Evolutionary conservation across 768 basidiomycete species (phyloP).

Genomic region (Psilocybe cubensis): DNA sequence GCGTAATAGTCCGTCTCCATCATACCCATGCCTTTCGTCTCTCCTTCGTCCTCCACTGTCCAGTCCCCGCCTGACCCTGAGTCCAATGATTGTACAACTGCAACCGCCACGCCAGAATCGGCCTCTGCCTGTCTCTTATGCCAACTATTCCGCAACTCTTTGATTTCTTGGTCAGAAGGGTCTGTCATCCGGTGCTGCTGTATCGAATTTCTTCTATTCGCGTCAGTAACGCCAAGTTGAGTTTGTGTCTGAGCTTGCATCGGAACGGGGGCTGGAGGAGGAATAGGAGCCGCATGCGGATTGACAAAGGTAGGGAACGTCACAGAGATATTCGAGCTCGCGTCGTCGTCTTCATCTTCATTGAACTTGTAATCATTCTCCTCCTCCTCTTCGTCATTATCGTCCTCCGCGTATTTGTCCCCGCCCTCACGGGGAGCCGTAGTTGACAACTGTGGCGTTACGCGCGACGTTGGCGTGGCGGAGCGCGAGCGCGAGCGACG

Average conservation of each 20-base stretch:
- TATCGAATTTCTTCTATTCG: too few relatives aligned
- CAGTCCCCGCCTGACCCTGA: conserved; percentile 11
- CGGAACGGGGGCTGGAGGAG: too few relatives aligned
- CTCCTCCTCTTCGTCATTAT: not conserved
- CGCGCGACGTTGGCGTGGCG: too few relatives aligned
- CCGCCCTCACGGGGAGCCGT: not conserved
- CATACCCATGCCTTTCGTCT: not conserved
- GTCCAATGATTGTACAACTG: not conserved
- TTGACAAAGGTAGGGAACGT: conserved; percentile 37
- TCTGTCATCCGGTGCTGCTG: not conserved
- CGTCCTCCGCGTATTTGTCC: not conserved
- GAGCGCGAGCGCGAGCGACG: conserved; percentile 8
- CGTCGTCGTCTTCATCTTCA: conserved; percentile 8
- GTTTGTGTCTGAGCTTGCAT: too few relatives aligned
- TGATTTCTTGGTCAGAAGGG: not conserved
- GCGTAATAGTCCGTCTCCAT: conserved; percentile 15
- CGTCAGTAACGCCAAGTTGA: too few relatives aligned
- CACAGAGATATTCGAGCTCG: conserved; percentile 32
- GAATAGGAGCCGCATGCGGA: conserved; percentile 12
- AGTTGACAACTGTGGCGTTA: not conserved
- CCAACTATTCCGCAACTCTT: not conserved
- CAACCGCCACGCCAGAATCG: not conserved
- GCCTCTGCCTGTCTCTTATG: conserved; percentile 9
- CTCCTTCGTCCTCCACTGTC: conserved; percentile 14
- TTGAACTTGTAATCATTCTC: not conserved